A percentile compares a stretch with the other conserved stretches of the same genome.
phyloP scores from a whole-genome alignment of 1,139 yeast genomes.

The Insectozyma bohioensis region DNA sequence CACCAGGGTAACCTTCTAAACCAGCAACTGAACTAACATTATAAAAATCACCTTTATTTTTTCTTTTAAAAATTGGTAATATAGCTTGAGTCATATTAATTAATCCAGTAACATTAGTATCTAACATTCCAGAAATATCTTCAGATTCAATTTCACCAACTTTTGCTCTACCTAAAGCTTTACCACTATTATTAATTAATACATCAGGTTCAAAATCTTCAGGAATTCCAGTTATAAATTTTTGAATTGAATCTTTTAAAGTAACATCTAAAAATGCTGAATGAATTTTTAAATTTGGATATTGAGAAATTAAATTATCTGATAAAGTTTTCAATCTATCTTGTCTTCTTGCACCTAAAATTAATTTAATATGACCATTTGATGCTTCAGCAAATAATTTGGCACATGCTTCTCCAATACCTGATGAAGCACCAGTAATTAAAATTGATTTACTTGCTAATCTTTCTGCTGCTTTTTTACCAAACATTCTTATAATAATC shows the following conservation, averaged over 20 bases:
- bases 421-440: constrained; percentile 40
- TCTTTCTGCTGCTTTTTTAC: constrained; percentile 43
- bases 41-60: constrained; percentile 48
- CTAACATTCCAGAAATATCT: constrained; percentile 65
- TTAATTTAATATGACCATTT: constrained; percentile 61
- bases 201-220: constrained; percentile 61
- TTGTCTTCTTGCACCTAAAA: constrained; percentile 69
- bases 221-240: constrained; percentile 53
- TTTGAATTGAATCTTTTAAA: constrained; percentile 48
- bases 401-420: constrained; percentile 78
- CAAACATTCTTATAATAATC: constrained; percentile 15
- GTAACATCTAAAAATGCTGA: constrained; percentile 62
- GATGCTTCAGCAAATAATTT: constrained; percentile 68
- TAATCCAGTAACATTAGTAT: constrained; percentile 73
- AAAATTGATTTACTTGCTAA: constrained; percentile 39
- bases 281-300: constrained; percentile 49
- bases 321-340: constrained; percentile 53
- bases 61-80: constrained; percentile 59
- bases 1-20: constrained; percentile 52
- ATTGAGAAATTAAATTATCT: constrained; percentile 40
- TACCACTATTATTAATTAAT: constrained; percentile 79
- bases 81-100: constrained; percentile 69
- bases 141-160: constrained; percentile 57
- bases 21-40: constrained; percentile 55
- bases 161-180: constrained; percentile 66